Base-by-base conservation (phyloP, 768 basidiomycete genomes). In the Tubosaeta brunneosetosa region DNA sequence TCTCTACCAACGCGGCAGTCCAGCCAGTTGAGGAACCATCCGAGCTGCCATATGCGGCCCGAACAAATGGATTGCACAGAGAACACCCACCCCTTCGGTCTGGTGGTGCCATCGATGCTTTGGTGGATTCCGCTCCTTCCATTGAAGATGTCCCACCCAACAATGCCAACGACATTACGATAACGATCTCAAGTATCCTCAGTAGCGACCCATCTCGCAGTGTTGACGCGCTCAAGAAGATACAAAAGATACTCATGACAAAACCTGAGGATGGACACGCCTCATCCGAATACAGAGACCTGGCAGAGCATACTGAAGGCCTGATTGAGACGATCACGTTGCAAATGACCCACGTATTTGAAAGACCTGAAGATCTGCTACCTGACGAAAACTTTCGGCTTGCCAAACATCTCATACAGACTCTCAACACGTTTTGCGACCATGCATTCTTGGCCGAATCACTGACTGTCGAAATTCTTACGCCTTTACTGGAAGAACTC, bases 401-500 rank as follows among this genome's bases (percentile, higher is more conserved):
- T 9, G 92, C 94, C 44, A 99, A 99, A 70, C 97, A 98, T 69
- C 81, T 98, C 49, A 95, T 98, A 56, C 94, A 97, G 69, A 94
- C 94, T 0, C 80, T 97, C 27, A 94, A 94, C 61, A 88, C 89
- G 25, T 93, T 97, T 67, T 95, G 94, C 62, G 94, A 97, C 63
- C 91, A 94, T 66, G 71, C 84, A 6, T 80, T 90, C 56, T 78
- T 99, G 44, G 91, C 93, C 11, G 89, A 94, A 66, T 90, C 89
- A 8, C 66, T 98, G 51, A 88, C 89, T 0, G 85, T 92, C 38
- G 86, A 88, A 52, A 89, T 90, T 46, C 70, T 98, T 55, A 90
- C 88, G 10, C 82, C 86, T 1, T 72, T 99, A n/a, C 74, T 98
- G 51, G 91, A 94, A 62, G 94, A 97, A 70, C 73, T 99, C 59